phyloP scores from a whole-genome alignment of 352 stramenopile species.

The Nannochloropsis limnetica region DNA sequence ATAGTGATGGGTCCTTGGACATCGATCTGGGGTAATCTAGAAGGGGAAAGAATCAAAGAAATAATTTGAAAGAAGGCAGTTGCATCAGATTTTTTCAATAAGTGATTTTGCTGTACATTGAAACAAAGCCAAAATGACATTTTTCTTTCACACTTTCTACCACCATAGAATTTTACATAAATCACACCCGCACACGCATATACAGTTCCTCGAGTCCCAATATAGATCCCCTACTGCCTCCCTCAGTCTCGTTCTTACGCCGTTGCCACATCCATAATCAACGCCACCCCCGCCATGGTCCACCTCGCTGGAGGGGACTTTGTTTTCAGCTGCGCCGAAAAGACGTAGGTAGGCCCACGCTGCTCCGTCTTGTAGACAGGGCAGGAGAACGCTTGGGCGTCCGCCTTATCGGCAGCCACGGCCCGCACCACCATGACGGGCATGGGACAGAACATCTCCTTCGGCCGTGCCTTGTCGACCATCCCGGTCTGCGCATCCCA shows the following conservation, averaged over 20 bases:
- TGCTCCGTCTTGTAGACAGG: slow-evolving; percentile 94
- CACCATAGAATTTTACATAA: neutral
- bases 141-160: neutral
- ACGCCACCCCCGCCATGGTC: slow-evolving; percentile 83
- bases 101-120: neutral
- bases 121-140: too few species aligned
- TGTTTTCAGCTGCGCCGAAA: slow-evolving; percentile 93
- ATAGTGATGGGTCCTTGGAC: neutral
- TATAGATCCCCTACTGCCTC: neutral
- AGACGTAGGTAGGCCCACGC: slow-evolving; percentile 89
- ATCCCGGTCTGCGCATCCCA: slow-evolving; percentile 80
- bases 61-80: neutral
- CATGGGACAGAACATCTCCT: slow-evolving; percentile 96
- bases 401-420: slow-evolving; percentile 82
- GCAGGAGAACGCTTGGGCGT: slow-evolving; percentile 84
- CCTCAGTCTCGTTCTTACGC: neutral
- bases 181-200: neutral
- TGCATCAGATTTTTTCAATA: neutral
- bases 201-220: neutral
- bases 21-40: neutral
- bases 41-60: slow-evolving; percentile 27
- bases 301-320: slow-evolving; percentile 82
- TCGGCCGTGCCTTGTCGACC: slow-evolving; percentile 77
- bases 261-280: slow-evolving; percentile 79
- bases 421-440: slow-evolving; percentile 95